A percentile compares a stretch with the other conserved stretches of the same genome.
Conservation (phyloP, 345 rosid genomes). For the Aethionema arabicum region DNA sequence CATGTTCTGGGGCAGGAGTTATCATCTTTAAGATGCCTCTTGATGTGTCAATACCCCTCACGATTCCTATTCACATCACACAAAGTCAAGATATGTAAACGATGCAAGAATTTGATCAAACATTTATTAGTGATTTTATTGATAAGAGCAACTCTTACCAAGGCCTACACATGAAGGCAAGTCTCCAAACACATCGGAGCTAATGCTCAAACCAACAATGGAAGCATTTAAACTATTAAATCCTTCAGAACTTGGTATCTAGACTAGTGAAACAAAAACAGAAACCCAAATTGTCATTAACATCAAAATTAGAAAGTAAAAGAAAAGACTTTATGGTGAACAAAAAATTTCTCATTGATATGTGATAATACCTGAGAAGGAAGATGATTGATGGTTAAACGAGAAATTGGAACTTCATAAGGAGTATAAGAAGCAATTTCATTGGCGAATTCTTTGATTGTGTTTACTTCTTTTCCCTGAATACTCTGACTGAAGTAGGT, state of each 20-base stretch:
- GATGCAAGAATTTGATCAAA: neutral
- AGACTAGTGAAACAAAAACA: constrained; percentile 46
- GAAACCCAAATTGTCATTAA: constrained; percentile 17
- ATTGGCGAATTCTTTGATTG: constrained; percentile 77
- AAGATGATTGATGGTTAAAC: constrained; percentile 75
- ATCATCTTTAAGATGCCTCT: constrained; percentile 69
- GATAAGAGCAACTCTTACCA: constrained; percentile 54
- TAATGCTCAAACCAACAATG: constrained; percentile 84
- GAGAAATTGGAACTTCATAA: constrained; percentile 76
- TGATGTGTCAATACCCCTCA: constrained; percentile 73
- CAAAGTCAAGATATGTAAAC: too few species aligned
- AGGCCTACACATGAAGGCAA: constrained; percentile 80
- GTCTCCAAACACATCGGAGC: constrained; percentile 56
- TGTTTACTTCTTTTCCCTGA: constrained; percentile 53
- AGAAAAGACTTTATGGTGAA: neutral
- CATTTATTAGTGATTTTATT: neutral
- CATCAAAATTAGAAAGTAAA: neutral
- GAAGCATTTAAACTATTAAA: constrained; percentile 81
- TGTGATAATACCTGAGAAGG: constrained; percentile 64
- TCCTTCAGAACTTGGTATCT: constrained; percentile 58
- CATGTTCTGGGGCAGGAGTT: constrained; percentile 71
- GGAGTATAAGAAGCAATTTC: constrained; percentile 86
- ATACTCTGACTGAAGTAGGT: constrained; percentile 92
- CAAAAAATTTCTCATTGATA: neutral
- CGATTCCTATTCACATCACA: constrained; percentile 58